Base-by-base conservation (phyloP, 2,329 filamentous ascomycete species). In the Neurospora sp. region DNA sequence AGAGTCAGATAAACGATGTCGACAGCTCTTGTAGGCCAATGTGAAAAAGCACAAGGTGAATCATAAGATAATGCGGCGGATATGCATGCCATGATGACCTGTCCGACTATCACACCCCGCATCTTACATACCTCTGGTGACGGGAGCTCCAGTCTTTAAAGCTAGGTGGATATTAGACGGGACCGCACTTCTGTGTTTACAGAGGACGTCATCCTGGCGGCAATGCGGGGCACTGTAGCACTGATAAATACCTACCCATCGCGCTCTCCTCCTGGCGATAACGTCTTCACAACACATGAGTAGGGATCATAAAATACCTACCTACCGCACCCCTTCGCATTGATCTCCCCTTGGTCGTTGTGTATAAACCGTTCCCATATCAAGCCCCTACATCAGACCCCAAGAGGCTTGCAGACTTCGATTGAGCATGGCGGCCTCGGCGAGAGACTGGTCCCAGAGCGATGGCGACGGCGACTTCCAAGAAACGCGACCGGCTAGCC, bases 401-500 rank as follows among this genome's bases (percentile, higher is more conserved):
- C 52, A 62, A 62, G 23, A 62, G 23, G 23, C 52, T 33, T 62
- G 52, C 52, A 33, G 23, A 36, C 28, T 17, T 17, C 13, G 28
- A 33, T 62, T 17, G 52, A 33, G 15, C 23, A 62, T 62, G 52
- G 52, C 28, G 52, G 46, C 46, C 46, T 28, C 46, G 46, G 46
- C 46, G 23, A 58, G 23, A 58, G 46, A 58, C 46, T 58, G 46
- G 46, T 58, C 46, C 19, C 33, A 58, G 46, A 58, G 23, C 46
- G 46, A 58, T 4, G 23, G 13, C 46, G 23, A 58, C 23, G 46
- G 23, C 13, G 52, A 52, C 19, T 52, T 23, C 19, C 19, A 52
- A 19, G 19, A 23, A 66, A 80, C 76, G 3, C 80, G 85, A 69
- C 80, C 82, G 66, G 90, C 93, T 23, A 88, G 85, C 70, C 96